Evolutionary conservation across 2,329 filamentous ascomycete genomes (phyloP).

Genomic region (Cercospora sojina): DNA sequence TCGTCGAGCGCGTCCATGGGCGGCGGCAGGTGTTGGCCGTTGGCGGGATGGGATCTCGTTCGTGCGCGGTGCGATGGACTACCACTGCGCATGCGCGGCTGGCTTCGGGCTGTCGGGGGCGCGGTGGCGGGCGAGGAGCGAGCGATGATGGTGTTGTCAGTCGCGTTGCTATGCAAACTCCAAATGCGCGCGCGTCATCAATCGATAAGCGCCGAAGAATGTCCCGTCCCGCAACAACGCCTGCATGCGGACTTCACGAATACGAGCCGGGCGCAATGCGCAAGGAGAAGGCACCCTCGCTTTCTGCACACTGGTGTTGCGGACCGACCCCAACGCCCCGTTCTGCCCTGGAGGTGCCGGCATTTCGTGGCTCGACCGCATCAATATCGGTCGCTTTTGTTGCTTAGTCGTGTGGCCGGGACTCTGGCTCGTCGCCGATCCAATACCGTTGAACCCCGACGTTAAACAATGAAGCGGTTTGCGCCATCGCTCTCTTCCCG

Average conservation of each 20-base stretch:
- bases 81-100: conserved; percentile 2
- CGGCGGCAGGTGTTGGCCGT: not conserved
- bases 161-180: conserved; percentile 5
- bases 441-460: not conserved
- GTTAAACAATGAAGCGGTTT: not conserved
- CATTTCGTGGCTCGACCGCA: not conserved
- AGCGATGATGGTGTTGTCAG: not conserved
- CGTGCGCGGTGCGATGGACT: not conserved
- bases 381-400: not conserved
- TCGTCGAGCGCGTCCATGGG: conserved; percentile 15
- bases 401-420: not conserved
- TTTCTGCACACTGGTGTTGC: too few species aligned
- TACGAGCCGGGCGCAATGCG: not conserved
- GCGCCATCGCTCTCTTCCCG: not conserved
- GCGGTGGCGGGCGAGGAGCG: not conserved
- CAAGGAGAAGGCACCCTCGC: not conserved
- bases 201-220: not conserved
- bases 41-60: not conserved
- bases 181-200: conserved; percentile 1
- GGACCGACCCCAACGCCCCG: too few species aligned
- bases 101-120: too few species aligned
- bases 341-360: too few species aligned
- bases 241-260: too few species aligned
- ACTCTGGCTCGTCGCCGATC: not conserved
- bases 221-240: too few species aligned